Percentiles rank a stretch among this genome's conserved stretches.
phyloP scores from a whole-genome alignment of 1,284 basidiomycete species.

The Fistulinella cinereoalba region DNA sequence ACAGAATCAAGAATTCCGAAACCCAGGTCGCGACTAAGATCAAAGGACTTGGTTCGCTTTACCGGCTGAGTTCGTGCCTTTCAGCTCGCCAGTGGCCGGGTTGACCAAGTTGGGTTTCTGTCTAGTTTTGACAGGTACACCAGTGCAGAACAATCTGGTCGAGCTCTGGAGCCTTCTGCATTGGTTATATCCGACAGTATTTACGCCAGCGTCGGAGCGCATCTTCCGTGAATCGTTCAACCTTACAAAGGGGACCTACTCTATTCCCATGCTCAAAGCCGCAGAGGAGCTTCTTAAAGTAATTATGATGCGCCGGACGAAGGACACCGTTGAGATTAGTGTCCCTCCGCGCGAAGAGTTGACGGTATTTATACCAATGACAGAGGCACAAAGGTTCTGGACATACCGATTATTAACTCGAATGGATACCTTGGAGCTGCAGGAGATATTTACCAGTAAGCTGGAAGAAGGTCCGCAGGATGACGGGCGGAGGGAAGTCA shows the following conservation, averaged over 20 bases:
- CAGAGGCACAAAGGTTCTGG: constrained; percentile 62
- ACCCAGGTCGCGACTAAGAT: constrained; percentile 44
- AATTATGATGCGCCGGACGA: constrained; percentile 62
- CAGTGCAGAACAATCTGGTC: constrained; percentile 60
- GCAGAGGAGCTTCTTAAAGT: constrained; percentile 46
- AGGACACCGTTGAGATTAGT: constrained; percentile 46
- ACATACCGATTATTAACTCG: constrained; percentile 53
- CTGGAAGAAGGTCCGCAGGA: constrained; percentile 29
- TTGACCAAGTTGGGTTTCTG: constrained; percentile 5
- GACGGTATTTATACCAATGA: constrained; percentile 55
- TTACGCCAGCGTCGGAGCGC: constrained; percentile 45
- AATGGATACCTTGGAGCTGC: constrained; percentile 47
- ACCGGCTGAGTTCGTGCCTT: constrained; percentile 44
- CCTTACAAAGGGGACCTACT: constrained; percentile 48
- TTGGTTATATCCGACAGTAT: constrained; percentile 54
- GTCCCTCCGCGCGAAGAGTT: constrained; percentile 58
- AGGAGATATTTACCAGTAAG: constrained; percentile 46
- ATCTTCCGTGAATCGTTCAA: constrained; percentile 54
- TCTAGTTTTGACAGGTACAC: constrained; percentile 59
- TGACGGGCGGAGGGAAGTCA: constrained; percentile 41
- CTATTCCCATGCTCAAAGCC: constrained; percentile 45
- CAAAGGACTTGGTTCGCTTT: constrained; percentile 47
- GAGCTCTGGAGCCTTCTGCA: constrained; percentile 58
- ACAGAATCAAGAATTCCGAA: constrained; percentile 57
- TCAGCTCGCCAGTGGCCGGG: not conserved